Evolutionary conservation across 305 asterid genomes (phyloP), one percentile per base, ranked within the genome.

Genomic region (Ajuga reptans): DNA sequence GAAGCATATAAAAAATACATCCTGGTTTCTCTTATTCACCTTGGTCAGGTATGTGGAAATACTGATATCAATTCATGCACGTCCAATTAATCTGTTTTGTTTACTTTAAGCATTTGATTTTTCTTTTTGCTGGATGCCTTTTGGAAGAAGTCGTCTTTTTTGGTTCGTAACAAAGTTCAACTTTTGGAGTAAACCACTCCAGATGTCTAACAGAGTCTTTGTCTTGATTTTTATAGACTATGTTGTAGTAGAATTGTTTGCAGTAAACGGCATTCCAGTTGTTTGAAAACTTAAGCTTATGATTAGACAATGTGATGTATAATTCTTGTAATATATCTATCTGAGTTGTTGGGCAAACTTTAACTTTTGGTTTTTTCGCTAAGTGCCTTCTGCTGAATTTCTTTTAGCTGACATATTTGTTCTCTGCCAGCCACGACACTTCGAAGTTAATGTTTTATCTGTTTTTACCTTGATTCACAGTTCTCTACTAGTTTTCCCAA

Each of bases 1-100:
- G 99, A 93, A 84, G 99, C 97, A 61, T 93, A 90, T 89, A 93
- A 93, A 65, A 90, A 90, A 71, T 90, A 88, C 82, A 79, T 90
- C 34, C 82, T 90, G 82, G 95, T 93, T 71, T 90, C 95, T 34
- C 95, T 93, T 73, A 86, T 93, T 86, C 95, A 85, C 76, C 83
- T 66, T 72, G 97, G 99, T 43, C 99, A 90, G 97, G 98, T 92
- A 78, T 72, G 67, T 59, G 72, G 64, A 46, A 55, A 11, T 6
- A 29, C 39, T 65, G 71, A 9, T 69, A 53, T 66, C 33, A 53
- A 54, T 68, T 33, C 15, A 39, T 50, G 54, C 50, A 39, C 53
- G 21, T 58, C 36, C 5, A 5, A 2, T 43, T 36, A 47, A 14
- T 8, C 42, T 65, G 33, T 18, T 29, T 33, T 33, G 46, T 71